phyloP scores from a whole-genome alignment of 495 filamentous ascomycete species.

The Amorphotheca resinae region DNA sequence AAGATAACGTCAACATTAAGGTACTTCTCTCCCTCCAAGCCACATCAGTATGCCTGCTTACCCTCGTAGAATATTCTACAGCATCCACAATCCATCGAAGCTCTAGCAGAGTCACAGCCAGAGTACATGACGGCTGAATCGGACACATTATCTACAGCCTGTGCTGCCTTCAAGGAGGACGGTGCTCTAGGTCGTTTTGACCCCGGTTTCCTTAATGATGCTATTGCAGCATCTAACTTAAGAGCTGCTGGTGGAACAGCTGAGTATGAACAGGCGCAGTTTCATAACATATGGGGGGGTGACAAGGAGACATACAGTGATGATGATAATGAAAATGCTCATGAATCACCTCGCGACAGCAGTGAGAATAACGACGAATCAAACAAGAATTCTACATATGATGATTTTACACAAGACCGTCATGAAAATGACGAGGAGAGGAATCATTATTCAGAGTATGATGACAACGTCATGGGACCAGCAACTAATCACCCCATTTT shows the following conservation, averaged over 20 bases:
- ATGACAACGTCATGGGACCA: too few species aligned
- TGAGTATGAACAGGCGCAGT: conserved; percentile 44
- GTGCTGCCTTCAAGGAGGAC: conserved; percentile 36
- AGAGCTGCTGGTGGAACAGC: conserved; percentile 44
- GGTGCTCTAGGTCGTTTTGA: conserved; percentile 40
- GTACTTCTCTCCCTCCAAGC: not conserved
- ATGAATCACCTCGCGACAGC: not conserved
- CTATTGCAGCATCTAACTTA: conserved; percentile 36
- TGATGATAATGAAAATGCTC: not conserved
- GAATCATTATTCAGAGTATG: too few species aligned
- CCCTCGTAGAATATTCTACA: not conserved
- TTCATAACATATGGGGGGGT: conserved; percentile 43
- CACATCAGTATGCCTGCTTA: not conserved
- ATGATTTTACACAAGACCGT: too few species aligned
- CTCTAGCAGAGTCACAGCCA: not conserved
- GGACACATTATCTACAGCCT: not conserved
- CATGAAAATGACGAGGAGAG: too few species aligned
- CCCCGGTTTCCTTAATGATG: conserved; percentile 41
- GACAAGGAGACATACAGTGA: not conserved
- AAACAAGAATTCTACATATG: not conserved
- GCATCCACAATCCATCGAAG: not conserved
- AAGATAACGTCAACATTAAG: not conserved
- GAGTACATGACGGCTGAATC: not conserved
- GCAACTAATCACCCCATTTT: too few species aligned
- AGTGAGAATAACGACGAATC: not conserved